phyloP scores from a whole-genome alignment of 1,139 yeast genomes.

The Candida sanyaensis region DNA sequence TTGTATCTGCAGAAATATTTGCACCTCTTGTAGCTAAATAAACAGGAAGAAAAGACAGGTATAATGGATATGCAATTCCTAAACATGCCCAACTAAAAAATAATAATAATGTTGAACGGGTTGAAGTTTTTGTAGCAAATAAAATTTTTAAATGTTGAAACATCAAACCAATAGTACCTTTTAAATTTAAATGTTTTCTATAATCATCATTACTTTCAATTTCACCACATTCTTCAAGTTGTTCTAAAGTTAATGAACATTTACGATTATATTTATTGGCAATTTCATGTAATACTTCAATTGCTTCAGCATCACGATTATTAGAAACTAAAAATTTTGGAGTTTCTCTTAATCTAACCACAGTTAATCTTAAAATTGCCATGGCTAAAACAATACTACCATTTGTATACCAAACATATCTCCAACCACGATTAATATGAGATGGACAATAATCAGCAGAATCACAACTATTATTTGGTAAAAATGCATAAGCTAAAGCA shows the following conservation, averaged over 20 bases:
- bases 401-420: constrained; percentile 56
- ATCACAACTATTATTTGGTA: constrained; percentile 50
- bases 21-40: constrained; percentile 45
- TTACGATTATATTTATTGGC: constrained; percentile 45
- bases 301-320: constrained; percentile 55
- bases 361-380: constrained; percentile 48
- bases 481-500: constrained; percentile 58
- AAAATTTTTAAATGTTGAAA: constrained; percentile 26
- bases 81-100: constrained; percentile 37
- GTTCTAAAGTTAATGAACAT: constrained; percentile 46
- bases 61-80: constrained; percentile 42
- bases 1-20: constrained; percentile 26
- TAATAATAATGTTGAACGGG: constrained; percentile 29
- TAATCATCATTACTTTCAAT: constrained; percentile 27
- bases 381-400: constrained; percentile 53
- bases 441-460: constrained; percentile 41
- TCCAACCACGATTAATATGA: constrained; percentile 56
- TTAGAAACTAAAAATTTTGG: constrained; percentile 57
- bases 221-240: constrained; percentile 46
- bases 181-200: constrained; percentile 20
- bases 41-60: constrained; percentile 38
- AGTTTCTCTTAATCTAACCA: constrained; percentile 53
- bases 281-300: constrained; percentile 31
- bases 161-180: constrained; percentile 21
- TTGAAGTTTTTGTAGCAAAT: constrained; percentile 27